Evolutionary conservation across 148 eudicot species (phyloP).

Genomic region (Cornus suecica): DNA sequence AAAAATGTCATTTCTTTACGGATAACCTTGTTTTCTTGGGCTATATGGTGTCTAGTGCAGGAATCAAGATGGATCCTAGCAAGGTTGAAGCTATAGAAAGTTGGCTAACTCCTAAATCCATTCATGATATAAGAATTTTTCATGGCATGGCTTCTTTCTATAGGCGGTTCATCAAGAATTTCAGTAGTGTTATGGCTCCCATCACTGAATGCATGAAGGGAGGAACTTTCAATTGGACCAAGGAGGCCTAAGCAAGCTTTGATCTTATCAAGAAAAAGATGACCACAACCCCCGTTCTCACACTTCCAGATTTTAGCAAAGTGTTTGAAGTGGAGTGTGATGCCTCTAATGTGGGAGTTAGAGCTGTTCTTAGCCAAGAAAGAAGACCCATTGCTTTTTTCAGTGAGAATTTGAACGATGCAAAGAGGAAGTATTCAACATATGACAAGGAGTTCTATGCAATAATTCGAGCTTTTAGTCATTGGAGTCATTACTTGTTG

Average conservation of each 20-base stretch:
- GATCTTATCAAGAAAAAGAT: not conserved
- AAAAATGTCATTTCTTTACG: not conserved
- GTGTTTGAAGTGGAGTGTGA: not conserved
- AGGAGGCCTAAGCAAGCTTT: not conserved
- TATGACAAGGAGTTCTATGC: no score
- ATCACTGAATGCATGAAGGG: conserved; percentile 3
- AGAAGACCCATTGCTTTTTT: no score
- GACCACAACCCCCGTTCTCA: not conserved
- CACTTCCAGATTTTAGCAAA: not conserved
- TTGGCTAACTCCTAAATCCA: not conserved
- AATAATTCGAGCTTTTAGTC: no score
- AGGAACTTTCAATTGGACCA: not conserved
- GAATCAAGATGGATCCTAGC: not conserved
- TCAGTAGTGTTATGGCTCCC: not conserved
- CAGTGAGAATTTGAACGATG: no score
- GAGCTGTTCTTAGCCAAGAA: not conserved
- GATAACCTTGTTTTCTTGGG: not conserved
- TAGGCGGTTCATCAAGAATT: not conserved
- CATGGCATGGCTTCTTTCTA: conserved; percentile 5
- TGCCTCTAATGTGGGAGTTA: not conserved
- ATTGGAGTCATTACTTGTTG: no score
- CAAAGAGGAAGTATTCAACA: no score
- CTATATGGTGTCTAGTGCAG: not conserved
- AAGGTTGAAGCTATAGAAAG: not conserved
- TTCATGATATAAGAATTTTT: not conserved